Conservation (phyloP, 1,284 basidiomycete species). For the Acaromyces ingoldii region DNA sequence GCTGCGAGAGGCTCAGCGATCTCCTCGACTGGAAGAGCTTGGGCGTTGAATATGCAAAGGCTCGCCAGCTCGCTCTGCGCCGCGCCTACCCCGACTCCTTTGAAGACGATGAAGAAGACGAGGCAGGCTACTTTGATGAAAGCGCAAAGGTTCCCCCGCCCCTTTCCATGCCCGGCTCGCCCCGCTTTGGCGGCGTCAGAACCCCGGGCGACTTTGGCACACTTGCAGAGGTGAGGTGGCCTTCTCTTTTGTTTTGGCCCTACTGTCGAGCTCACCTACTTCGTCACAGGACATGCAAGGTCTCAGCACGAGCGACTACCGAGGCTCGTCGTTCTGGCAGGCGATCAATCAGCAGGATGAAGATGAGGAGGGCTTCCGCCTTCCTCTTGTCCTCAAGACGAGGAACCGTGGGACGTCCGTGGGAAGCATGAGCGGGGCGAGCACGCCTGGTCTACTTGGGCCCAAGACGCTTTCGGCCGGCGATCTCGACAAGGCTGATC, state of each 20-base stretch:
- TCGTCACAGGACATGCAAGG: slow-evolving; percentile 30
- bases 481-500: slow-evolving; percentile 38
- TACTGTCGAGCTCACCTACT: not conserved
- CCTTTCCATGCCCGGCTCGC: slow-evolving; percentile 79
- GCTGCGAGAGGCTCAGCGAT: slow-evolving; percentile 71
- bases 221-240: slow-evolving; percentile 21
- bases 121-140: slow-evolving; percentile 57
- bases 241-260: not conserved
- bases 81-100: slow-evolving; percentile 94
- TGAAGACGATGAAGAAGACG: slow-evolving; percentile 62
- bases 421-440: slow-evolving; percentile 39
- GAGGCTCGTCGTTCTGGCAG: slow-evolving; percentile 41
- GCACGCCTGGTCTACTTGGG: slow-evolving; percentile 39
- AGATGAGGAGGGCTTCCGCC: slow-evolving; percentile 42
- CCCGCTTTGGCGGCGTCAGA: slow-evolving; percentile 58
- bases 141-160: slow-evolving; percentile 64
- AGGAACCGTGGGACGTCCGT: slow-evolving; percentile 35
- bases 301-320: slow-evolving; percentile 41
- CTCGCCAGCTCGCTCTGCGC: slow-evolving; percentile 81
- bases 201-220: slow-evolving; percentile 46
- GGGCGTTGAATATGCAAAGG: slow-evolving; percentile 94
- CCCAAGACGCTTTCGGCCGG: slow-evolving; percentile 35
- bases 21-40: slow-evolving; percentile 97
- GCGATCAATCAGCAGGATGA: slow-evolving; percentile 37
- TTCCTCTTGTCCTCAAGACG: slow-evolving; percentile 39